These are phyloP conservation scores for Erythrobasidium hasegawianum DNA, from an alignment of 1,284 basidiomycete genomes.

Conservation along the genomic window DNA sequence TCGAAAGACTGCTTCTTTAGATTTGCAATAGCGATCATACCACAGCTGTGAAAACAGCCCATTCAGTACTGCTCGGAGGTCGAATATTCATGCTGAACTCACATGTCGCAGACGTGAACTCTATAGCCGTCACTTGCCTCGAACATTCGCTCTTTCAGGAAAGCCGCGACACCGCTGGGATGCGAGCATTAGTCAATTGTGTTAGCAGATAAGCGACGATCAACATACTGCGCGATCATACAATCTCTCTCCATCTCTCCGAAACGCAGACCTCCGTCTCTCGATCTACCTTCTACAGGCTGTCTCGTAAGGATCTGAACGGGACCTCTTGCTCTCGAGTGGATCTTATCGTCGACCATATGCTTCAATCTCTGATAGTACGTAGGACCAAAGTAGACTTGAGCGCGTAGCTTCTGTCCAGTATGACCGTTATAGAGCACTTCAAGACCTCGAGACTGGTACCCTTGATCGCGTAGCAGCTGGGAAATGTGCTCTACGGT, in stretches of 20 bases:
- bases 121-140: slow-evolving; percentile 69
- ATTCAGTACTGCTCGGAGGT: slow-evolving; percentile 7
- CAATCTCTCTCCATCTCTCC: slow-evolving; percentile 99
- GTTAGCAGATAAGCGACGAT: background rate
- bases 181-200: background rate
- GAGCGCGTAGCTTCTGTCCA: slow-evolving; percentile 91
- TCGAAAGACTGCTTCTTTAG: slow-evolving; percentile 59
- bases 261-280: slow-evolving; percentile 98
- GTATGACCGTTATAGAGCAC: slow-evolving; percentile 99
- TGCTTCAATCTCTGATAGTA: slow-evolving; percentile 99
- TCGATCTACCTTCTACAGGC: slow-evolving; percentile 97
- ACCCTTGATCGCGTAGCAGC: slow-evolving; percentile 75
- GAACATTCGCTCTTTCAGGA: slow-evolving; percentile 53
- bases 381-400: slow-evolving; percentile 96
- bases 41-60: slow-evolving; percentile 60
- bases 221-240: slow-evolving; percentile 82
- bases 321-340: slow-evolving; percentile 92
- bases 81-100: slow-evolving; percentile 49
- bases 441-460: slow-evolving; percentile 90
- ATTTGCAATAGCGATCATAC: slow-evolving; percentile 90
- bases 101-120: slow-evolving; percentile 94
- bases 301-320: slow-evolving; percentile 97
- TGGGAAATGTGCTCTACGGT: slow-evolving; percentile 92
- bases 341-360: slow-evolving; percentile 99
- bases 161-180: slow-evolving; percentile 77